A percentile compares a stretch with the other conserved stretches of the same genome.
Evolutionary conservation across 495 filamentous ascomycete genomes (phyloP).

Genomic region (Wilcoxina mikolae): DNA sequence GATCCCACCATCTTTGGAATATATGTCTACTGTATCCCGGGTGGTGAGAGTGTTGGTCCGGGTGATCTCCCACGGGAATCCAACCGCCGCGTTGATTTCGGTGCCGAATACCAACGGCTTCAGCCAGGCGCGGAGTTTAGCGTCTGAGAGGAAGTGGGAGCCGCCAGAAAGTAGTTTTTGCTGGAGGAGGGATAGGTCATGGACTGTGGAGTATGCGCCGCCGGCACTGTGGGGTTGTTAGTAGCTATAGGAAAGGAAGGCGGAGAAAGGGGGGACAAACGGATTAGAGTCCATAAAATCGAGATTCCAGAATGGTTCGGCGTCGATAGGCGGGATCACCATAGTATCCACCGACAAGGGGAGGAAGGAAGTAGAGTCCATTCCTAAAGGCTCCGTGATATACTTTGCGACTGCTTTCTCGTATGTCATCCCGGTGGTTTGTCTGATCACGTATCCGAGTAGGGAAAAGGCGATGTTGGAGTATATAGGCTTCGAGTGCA

Average conservation of each 20-base stretch:
- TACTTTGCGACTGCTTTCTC: conserved; percentile 30
- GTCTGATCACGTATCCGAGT: conserved; percentile 33
- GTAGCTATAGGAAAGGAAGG: no score
- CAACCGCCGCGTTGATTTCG: conserved; percentile 9
- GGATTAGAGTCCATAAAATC: no score
- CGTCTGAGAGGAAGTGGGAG: conserved; percentile 1
- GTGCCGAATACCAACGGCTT: conserved; percentile 9
- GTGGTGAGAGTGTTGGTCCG: conserved; percentile 9
- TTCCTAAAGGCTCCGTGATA: conserved; percentile 31
- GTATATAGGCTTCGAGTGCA: conserved; percentile 34
- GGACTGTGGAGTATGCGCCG: conserved; percentile 14
- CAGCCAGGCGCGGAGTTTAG: conserved; percentile 8
- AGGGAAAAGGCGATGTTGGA: conserved; percentile 37
- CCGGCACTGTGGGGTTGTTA: conserved; percentile 9
- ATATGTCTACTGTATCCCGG: conserved; percentile 12
- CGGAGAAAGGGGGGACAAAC: no score
- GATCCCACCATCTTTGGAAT: conserved; percentile 16
- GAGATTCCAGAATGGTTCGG: conserved; percentile 8
- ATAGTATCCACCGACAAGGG: conserved; percentile 19
- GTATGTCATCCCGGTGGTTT: conserved; percentile 31
- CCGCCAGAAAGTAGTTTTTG: conserved; percentile 5
- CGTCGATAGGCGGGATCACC: conserved; percentile 22
- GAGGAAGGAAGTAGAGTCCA: conserved; percentile 27
- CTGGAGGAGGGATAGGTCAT: conserved; percentile 9
- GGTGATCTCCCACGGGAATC: conserved; percentile 19